Percentiles rank a stretch among this genome's conserved stretches.
Evolutionary conservation across 352 stramenopile genomes (phyloP).

Genomic region (Phytopythium ostracodes): DNA sequence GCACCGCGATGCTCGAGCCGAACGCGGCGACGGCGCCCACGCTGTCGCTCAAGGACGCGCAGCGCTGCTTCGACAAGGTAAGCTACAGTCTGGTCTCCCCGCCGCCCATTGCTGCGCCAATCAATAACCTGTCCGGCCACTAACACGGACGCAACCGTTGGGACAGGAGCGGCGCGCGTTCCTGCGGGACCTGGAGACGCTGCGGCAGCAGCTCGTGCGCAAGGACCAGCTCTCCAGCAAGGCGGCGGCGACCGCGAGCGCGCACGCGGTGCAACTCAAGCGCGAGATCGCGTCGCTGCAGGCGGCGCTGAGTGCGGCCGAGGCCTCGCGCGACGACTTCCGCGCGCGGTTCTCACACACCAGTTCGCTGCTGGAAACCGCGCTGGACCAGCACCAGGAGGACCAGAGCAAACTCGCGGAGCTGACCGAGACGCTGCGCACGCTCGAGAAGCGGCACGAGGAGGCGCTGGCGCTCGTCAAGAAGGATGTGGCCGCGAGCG

Average conservation of each 20-base stretch:
- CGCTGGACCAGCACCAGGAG: conserved; percentile 70
- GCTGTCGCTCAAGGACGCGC: conserved; percentile 65
- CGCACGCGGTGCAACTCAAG: conserved; percentile 72
- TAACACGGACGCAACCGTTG: too few relatives aligned
- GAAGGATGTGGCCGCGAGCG: conserved; percentile 43
- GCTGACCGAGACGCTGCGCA: conserved; percentile 51
- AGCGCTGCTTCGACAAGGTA: conserved; percentile 80
- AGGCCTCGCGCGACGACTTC: conserved; percentile 43
- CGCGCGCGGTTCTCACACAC: conserved; percentile 62
- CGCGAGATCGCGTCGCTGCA: conserved; percentile 66
- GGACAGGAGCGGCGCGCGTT: conserved; percentile 57
- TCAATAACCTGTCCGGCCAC: too few relatives aligned
- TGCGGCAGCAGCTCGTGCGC: conserved; percentile 71
- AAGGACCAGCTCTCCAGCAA: conserved; percentile 61
- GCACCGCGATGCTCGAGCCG: conserved; percentile 15
- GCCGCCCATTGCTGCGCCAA: too few relatives aligned
- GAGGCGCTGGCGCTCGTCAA: conserved; percentile 54
- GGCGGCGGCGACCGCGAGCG: conserved; percentile 41
- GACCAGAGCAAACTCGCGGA: conserved; percentile 48
- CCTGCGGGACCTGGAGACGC: conserved; percentile 62
- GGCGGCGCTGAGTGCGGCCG: conserved; percentile 28
- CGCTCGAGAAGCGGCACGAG: conserved; percentile 56
- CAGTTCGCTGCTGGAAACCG: conserved; percentile 65
- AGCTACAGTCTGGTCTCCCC: background rate
- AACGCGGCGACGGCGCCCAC: conserved; percentile 21